Evolutionary conservation across 805 yeast species (phyloP), one percentile per base, ranked within the genome.

Genomic region (Saturnispora quitensis): DNA sequence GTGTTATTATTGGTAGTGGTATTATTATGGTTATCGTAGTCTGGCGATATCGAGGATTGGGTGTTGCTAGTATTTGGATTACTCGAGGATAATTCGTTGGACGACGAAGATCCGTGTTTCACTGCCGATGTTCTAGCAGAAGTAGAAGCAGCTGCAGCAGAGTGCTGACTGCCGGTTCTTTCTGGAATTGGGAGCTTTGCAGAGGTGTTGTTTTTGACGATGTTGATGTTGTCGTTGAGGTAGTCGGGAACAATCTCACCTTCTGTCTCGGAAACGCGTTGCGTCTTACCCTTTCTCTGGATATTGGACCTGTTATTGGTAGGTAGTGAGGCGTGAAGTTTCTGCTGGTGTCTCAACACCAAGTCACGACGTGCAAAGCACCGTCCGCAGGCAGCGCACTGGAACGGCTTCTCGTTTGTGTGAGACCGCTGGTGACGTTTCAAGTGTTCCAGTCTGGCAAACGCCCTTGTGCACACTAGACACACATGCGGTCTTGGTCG

Each of bases 401-500:
- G 93, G 70, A 85, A 91, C 1, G 98, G 98, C 65, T 89, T 89
- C 68, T 90, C 97, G 65, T 90, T 88, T 9, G 99, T 91, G 66
- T 91, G 99, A 0, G 95, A 84, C 40, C 97, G 73, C 60, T 89
- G 95, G 64, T 91, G 99, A 53, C 99, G 81, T 67, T 87, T 89
- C 62, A 93, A 74, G 68, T 91, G 99, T 68, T 91, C 99, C 47
- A 88, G 74, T 50, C 99, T 77, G 1, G 97, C 99, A 76, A 93
- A 93, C 2, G 96, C 96, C 54, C 99, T 75, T 1, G 97, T 88
- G 65, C 99, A 93, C 4, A 88, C 84, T 2, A 84, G 68, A 66
- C 99, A 93, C 10, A 87, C 76, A 63, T 88, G 96, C 1, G 98
- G 98, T 53, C 98, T 74, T 13, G 98, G 98, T 64, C 89, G 89